Conservation (phyloP, 164 flowering plant species). For the Houttuynia cordata region DNA sequence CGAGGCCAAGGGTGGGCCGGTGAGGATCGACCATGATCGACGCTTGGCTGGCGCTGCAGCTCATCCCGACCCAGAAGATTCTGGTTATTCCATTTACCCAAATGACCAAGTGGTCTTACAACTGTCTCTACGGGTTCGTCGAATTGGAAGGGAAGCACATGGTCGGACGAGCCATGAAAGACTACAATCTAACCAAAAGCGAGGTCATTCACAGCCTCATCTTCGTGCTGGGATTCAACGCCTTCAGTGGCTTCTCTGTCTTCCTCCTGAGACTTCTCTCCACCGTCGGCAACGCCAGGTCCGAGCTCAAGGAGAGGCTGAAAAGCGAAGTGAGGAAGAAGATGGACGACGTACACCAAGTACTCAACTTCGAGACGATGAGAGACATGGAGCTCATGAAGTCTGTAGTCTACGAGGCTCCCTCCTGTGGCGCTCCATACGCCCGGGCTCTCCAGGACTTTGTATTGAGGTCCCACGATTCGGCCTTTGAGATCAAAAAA, state of each 20-base stretch:
- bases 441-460: slow-evolving; percentile 76
- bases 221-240: slow-evolving; percentile 73
- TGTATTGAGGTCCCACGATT: slow-evolving; percentile 43
- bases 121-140: slow-evolving; percentile 42
- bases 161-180: slow-evolving; percentile 19
- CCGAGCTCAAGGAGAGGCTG: slow-evolving; percentile 37
- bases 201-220: slow-evolving; percentile 64
- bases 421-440: slow-evolving; percentile 72
- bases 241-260: slow-evolving; percentile 65
- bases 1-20: slow-evolving; percentile 32
- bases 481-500: slow-evolving; percentile 43
- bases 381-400: slow-evolving; percentile 39
- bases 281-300: slow-evolving; percentile 24
- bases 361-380: slow-evolving; percentile 42
- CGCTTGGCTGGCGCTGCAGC: slow-evolving; percentile 58
- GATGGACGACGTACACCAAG: neutral
- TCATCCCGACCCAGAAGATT: slow-evolving; percentile 43
- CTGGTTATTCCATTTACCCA: slow-evolving; percentile 33
- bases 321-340: slow-evolving; percentile 37
- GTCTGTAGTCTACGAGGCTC: slow-evolving; percentile 67
- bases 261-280: slow-evolving; percentile 36
- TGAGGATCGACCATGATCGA: slow-evolving; percentile 38
- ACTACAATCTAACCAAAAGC: slow-evolving; percentile 43
- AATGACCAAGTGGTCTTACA: slow-evolving; percentile 42
- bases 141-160: slow-evolving; percentile 35